Evolutionary conservation across 495 filamentous ascomycete species (phyloP), one percentile per base, ranked within the genome.

Genomic region (Venustampulla echinocandica): DNA sequence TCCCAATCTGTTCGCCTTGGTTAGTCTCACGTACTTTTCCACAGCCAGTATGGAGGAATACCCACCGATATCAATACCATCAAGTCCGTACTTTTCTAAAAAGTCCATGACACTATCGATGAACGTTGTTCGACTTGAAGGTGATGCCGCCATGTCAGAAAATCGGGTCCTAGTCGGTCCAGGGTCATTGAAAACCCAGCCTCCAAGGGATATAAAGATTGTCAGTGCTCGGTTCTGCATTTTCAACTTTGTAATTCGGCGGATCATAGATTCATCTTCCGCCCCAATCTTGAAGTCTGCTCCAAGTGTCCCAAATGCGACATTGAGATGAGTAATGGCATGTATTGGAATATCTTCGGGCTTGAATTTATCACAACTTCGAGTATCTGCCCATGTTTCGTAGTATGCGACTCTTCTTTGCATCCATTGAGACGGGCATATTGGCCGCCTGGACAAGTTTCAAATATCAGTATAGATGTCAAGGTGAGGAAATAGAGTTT

Each of bases 11-110:
- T 19, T 37, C 43, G 76, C 75, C 0, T 74, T 64, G 1, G 34
- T 37, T 17, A 40, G 37, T 3, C 20, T 17, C 9, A 21, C 15
- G 3, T 9, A 9, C 18, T 5, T 9, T 20, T 17, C 37, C 7
- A 23, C 10, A 22, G 4, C 20, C 18, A 7, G 15, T 5, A 23
- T 24, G 9, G 9, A 18, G 27, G 27, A 7, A 30, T 7, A 74
- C 75, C 6, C 17, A 37, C 18, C 66, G 14, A 78, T 46, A 47
- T 80, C 76, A 1, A 76, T 65, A 1, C 77, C 77, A 43, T 80
- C 69, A 44, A 78, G 75, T 11, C 55, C 66, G 36, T 72, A 68
- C 5, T 42, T 49, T 0, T 23, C 0, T 60, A 79, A 63, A 44
- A 79, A 79, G 0, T 13, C 24, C 2, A 69, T 28, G 2, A 79